Evolutionary conservation across 371 early-diverging fungal species (phyloP), one percentile per base, ranked within the genome.

Genomic region (Apophysomyces sp.): DNA sequence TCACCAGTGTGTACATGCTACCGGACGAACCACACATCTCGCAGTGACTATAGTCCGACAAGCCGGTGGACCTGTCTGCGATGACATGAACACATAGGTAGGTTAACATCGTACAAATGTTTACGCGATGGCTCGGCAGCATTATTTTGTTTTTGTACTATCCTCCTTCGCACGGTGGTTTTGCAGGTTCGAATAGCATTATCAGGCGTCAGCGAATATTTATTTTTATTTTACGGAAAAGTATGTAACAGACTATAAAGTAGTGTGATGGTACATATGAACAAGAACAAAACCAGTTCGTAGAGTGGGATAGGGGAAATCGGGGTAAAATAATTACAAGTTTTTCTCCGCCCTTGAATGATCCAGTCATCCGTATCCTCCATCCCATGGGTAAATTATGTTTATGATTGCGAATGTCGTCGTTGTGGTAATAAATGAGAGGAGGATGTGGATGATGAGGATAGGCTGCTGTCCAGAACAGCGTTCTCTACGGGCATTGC

Each of bases 401-500:
- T 44, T 44, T 44, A 44, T 44, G 49, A 44, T 44, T 44, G 49
- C 7, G 49, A 44, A 21, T 44, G 49, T 1, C 49, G 49, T 21
- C 49, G 49, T 21, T 44, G 49, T 44, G 49, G 49, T 44, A 44
- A 11, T 44, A 44, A 44, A 44, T 44, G 49, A 44, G 29, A 57
- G 41, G 18, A 66, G 9, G 4, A 61, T 61, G 12, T 61, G 32
- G 54, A 41, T 21, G 27, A 36, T n/a, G 36, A 56, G 39, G 57
- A 27, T 36, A 56, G 57, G 7, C 11, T 59, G 30, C 24, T 49
- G 39, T 30, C 16, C n/a, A 51, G 51, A 16, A 31, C 21, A 31
- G 29, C 40, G 18, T 55, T 61, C 39, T 49, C 40, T 24, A 39
- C 30, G 26, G 44, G 62, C 30, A 62, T 49, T 9, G 56, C 62